A percentile compares a stretch with the other conserved stretches of the same genome.
These are phyloP conservation scores for Acrodontium crateriforme DNA, from an alignment of 2,329 filamentous ascomycete genomes.

Conservation along the genomic window DNA sequence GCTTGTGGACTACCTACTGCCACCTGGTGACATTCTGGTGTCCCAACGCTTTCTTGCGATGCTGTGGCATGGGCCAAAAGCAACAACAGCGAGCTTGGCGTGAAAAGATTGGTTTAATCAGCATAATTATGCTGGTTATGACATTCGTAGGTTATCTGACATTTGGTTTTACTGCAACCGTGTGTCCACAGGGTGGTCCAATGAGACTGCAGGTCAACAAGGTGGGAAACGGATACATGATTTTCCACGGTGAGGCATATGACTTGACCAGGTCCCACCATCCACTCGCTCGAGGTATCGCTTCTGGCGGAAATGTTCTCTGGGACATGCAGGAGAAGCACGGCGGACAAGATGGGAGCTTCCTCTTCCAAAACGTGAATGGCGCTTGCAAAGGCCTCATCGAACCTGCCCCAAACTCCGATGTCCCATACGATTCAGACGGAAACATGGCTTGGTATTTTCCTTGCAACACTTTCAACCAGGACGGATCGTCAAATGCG, in stretches of 20 bases:
- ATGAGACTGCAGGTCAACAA: constrained; percentile 66
- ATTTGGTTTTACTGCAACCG: constrained; percentile 84
- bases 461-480: constrained; percentile 80
- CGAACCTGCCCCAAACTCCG: constrained; percentile 53
- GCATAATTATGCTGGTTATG: constrained; percentile 81
- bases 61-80: constrained; percentile 72
- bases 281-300: constrained; percentile 66
- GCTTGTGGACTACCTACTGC: constrained; percentile 92
- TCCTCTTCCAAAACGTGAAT: constrained; percentile 97
- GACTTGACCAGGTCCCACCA: constrained; percentile 66
- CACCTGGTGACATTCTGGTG: constrained; percentile 89
- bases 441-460: constrained; percentile 91
- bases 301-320: constrained; percentile 61
- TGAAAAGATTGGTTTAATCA: constrained; percentile 94
- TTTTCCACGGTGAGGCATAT: constrained; percentile 87
- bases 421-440: constrained; percentile 61
- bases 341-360: constrained; percentile 84
- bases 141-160: constrained; percentile 86
- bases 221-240: constrained; percentile 75
- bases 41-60: constrained; percentile 69
- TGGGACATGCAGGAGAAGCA: constrained; percentile 73
- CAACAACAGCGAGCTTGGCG: constrained; percentile 88
- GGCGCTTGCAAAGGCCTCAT: constrained; percentile 90
- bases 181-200: constrained; percentile 60
- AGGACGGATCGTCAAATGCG: constrained; percentile 64